Evolutionary conservation across 2,329 filamentous ascomycete species (phyloP), one percentile per base, ranked within the genome.

Genomic region (Aspergillus sp.): DNA sequence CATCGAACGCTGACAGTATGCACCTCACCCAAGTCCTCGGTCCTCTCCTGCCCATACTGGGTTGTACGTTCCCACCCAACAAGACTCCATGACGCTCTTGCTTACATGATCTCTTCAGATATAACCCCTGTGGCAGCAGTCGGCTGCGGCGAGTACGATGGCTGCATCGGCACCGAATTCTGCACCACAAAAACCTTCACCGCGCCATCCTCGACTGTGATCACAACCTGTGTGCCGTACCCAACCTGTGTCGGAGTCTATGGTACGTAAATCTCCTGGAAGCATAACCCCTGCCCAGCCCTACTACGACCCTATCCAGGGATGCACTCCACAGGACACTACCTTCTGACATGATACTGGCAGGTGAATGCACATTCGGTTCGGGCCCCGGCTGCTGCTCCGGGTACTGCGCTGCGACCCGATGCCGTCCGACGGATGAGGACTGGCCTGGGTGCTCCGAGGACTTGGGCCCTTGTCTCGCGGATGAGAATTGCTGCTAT

Each of bases 401-500:
- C 3, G 67, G 66, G 9, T 72, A 73, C 46, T 74, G 73, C 22
- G 71, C 70, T 4, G 72, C 71, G 3, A 72, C 59, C 1, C 70
- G 69, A 30, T 74, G 72, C 56, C 67, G 72, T 23, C 62, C 68
- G 19, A 74, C 71, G 1, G 71, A 74, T 56, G 38, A 61, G 3
- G 55, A 68, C n/a, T 73, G 71, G 71, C 70, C 72, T 0, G 49
- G 38, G 9, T 74, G 72, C 23, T 64, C 64, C 6, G 72, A 74
- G 60, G 70, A 73, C 57, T 57, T 65, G 45, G 68, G 68, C 9
- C 62, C 66, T 22, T 74, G 71, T 30, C 45, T 66, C n/a, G 54
- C 47, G 2, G 71, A 74, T 57, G 66, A 66, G 38, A 67, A 71
- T 38, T 74, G 71, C 49, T 74, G 72, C 31, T 73, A 74, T 61